Evolutionary conservation across 495 filamentous ascomycete genomes (phyloP).

Genomic region (Pyronema omphalodes): DNA sequence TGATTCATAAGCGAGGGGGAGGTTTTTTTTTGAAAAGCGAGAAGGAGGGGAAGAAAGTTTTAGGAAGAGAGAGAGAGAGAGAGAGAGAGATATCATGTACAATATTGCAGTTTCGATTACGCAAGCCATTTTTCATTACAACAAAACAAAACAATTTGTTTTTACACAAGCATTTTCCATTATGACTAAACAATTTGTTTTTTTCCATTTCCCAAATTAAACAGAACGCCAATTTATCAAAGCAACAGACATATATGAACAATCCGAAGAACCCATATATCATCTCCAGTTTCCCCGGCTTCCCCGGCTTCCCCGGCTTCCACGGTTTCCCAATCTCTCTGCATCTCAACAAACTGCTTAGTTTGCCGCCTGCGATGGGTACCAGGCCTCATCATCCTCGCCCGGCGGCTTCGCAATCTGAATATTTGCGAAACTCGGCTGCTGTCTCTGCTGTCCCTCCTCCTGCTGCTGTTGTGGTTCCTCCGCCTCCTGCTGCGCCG

Average conservation of each 20-base stretch:
- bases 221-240: background rate
- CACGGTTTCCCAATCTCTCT: too few species aligned
- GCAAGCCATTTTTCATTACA: too few species aligned
- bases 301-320: background rate
- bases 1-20: too few species aligned
- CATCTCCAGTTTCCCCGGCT: too few species aligned
- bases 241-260: too few species aligned
- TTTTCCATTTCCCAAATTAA: background rate
- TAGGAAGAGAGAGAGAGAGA: background rate
- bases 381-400: slow-evolving; percentile 38
- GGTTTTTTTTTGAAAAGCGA: background rate
- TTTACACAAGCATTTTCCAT: background rate
- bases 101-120: background rate
- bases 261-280: too few species aligned
- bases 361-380: slow-evolving; percentile 15
- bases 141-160: too few species aligned
- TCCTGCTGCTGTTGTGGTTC: slow-evolving; percentile 22
- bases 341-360: slow-evolving; percentile 3
- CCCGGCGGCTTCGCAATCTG: slow-evolving; percentile 68
- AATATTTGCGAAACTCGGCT: slow-evolving; percentile 1
- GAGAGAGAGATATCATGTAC: background rate
- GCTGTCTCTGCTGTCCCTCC: slow-evolving; percentile 25
- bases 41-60: too few species aligned
- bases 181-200: background rate
- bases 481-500: slow-evolving; percentile 28